A percentile compares a stretch with the other conserved stretches of the same genome.
Evolutionary conservation across 2,329 filamentous ascomycete species (phyloP).

Genomic region (Pyrenochaeta sp.): DNA sequence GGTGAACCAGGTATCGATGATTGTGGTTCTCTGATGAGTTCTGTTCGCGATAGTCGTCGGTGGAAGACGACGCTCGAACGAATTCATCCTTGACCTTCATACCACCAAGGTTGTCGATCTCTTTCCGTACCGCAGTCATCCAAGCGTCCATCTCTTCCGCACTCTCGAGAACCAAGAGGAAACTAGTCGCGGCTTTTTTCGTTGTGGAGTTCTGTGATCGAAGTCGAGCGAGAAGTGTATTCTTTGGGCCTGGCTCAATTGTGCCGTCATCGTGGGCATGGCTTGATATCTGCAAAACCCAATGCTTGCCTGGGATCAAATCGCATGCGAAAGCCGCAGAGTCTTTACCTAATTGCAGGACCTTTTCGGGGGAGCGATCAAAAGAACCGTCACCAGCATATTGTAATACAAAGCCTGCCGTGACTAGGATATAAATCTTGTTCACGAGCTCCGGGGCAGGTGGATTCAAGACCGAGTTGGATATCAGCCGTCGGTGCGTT

Average conservation of each 20-base stretch:
- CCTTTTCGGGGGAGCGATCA: constrained; percentile 76
- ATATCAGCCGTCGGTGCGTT: constrained; percentile 53
- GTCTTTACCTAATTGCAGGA: constrained; percentile 73
- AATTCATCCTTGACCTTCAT: constrained; percentile 57
- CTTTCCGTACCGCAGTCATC: constrained; percentile 71
- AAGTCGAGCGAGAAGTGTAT: constrained; percentile 71
- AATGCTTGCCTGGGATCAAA: constrained; percentile 78
- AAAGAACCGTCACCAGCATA: constrained; percentile 74
- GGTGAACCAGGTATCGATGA: constrained; percentile 48
- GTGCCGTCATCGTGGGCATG: constrained; percentile 66
- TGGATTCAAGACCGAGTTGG: constrained; percentile 52
- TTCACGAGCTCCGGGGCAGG: constrained; percentile 69
- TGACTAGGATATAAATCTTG: constrained; percentile 76
- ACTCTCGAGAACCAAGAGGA: constrained; percentile 75
- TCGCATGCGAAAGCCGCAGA: constrained; percentile 84
- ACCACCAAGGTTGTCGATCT: constrained; percentile 75
- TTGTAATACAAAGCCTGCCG: constrained; percentile 76
- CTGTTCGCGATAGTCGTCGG: constrained; percentile 32
- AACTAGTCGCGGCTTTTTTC: constrained; percentile 66
- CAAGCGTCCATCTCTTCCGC: constrained; percentile 79
- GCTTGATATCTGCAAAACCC: constrained; percentile 79
- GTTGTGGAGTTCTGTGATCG: constrained; percentile 64
- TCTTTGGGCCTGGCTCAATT: constrained; percentile 51
- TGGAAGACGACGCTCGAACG: constrained; percentile 35
- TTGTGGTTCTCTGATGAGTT: constrained; percentile 37